These are phyloP conservation scores for Anisodus tanguticus DNA, from an alignment of 257 asterid species.

Conservation along the genomic window DNA sequence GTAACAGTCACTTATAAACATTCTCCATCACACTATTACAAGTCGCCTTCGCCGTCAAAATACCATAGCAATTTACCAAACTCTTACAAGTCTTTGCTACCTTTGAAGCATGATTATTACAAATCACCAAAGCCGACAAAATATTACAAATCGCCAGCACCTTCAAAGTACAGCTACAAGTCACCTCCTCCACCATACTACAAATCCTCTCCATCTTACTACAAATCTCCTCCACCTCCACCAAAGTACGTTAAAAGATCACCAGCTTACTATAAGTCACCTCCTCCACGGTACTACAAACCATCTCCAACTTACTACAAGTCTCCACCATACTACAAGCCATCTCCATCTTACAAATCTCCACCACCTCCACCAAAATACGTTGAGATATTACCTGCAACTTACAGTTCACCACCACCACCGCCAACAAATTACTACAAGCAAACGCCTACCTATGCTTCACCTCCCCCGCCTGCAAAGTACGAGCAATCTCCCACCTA, in stretches of 20 bases:
- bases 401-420: not conserved
- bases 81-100: no score
- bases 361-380: not conserved
- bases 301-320: not conserved
- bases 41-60: not conserved
- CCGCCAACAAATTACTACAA: not conserved
- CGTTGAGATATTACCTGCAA: not conserved
- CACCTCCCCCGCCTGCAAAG: no score
- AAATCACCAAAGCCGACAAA: not conserved
- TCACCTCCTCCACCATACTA: not conserved
- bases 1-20: not conserved
- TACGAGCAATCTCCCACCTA: not conserved
- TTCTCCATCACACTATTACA: constrained; percentile 13
- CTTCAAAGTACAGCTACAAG: not conserved
- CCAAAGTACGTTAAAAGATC: not conserved
- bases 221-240: not conserved
- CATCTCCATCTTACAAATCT: not conserved
- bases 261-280: not conserved
- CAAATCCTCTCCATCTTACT: not conserved
- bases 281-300: not conserved
- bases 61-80: no score
- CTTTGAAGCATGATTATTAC: not conserved
- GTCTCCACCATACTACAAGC: not conserved
- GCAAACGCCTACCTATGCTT: not conserved
- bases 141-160: not conserved